phyloP scores from a whole-genome alignment of 2,329 filamentous ascomycete species.

The Elsinoe arachidis region DNA sequence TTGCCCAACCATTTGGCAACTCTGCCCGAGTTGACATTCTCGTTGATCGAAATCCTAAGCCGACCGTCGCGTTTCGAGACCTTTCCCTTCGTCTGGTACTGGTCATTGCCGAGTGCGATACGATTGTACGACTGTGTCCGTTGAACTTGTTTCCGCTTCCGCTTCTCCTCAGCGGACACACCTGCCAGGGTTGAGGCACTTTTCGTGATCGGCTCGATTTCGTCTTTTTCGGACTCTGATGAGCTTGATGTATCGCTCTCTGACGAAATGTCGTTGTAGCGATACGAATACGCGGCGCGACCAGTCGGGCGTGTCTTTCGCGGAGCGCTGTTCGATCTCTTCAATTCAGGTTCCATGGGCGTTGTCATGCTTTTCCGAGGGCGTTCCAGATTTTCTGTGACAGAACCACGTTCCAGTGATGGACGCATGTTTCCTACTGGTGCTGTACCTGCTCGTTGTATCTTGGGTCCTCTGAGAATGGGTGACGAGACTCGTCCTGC shows the following conservation, averaged over 20 bases:
- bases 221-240: constrained; percentile 11
- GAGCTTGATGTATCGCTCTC: constrained; percentile 12
- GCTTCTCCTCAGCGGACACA: constrained; percentile 15
- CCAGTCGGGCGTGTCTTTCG: not conserved
- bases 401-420: not conserved
- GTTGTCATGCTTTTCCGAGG: not conserved
- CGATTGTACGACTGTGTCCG: constrained; percentile 35
- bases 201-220: not conserved
- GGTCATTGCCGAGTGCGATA: constrained; percentile 55
- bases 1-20: constrained; percentile 64
- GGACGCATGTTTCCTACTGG: constrained; percentile 5
- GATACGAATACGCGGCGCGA: not conserved
- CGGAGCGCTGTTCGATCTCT: not conserved
- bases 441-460: constrained; percentile 2
- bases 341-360: not conserved
- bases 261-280: not conserved
- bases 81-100: constrained; percentile 56
- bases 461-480: not conserved
- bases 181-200: not conserved
- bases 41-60: constrained; percentile 62
- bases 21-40: constrained; percentile 61
- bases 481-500: not conserved
- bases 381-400: not conserved
- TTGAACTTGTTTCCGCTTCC: constrained; percentile 14
- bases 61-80: constrained; percentile 61